Evolutionary conservation across 345 rosid species (phyloP).

Genomic region (Eucalyptus globulus): DNA sequence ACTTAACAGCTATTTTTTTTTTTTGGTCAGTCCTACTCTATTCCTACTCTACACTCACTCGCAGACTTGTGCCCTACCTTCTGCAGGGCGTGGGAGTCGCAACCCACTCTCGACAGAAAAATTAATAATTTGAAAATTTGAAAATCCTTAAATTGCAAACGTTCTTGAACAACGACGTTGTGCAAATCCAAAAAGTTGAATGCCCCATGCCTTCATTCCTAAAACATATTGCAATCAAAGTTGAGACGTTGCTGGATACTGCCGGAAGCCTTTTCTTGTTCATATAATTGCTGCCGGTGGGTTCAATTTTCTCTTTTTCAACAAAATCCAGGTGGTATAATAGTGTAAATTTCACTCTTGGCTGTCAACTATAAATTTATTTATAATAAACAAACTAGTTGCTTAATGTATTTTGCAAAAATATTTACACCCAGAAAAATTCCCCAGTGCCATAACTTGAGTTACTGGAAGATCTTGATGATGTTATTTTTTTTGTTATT

Average conservation of each 20-base stretch:
- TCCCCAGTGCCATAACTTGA: background rate
- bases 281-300: background rate
- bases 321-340: background rate
- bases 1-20: background rate
- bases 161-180: background rate
- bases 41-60: too few relatives aligned
- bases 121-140: background rate
- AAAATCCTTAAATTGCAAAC: background rate
- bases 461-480: background rate
- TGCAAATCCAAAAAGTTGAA: background rate
- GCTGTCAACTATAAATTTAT: background rate
- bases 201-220: background rate
- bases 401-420: background rate
- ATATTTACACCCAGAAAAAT: background rate
- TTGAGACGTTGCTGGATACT: background rate
- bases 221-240: background rate
- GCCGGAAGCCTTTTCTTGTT: background rate
- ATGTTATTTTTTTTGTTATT: too few relatives aligned
- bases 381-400: background rate
- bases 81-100: too few relatives aligned
- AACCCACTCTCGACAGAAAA: too few relatives aligned
- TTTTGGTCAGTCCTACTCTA: too few relatives aligned
- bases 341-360: background rate
- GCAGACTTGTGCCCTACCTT: too few relatives aligned
- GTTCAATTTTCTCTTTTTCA: background rate